A percentile compares a stretch with the other conserved stretches of the same genome.
These are phyloP conservation scores for Aethionema arabicum DNA, from an alignment of 345 rosid genomes.

Conservation along the genomic window DNA sequence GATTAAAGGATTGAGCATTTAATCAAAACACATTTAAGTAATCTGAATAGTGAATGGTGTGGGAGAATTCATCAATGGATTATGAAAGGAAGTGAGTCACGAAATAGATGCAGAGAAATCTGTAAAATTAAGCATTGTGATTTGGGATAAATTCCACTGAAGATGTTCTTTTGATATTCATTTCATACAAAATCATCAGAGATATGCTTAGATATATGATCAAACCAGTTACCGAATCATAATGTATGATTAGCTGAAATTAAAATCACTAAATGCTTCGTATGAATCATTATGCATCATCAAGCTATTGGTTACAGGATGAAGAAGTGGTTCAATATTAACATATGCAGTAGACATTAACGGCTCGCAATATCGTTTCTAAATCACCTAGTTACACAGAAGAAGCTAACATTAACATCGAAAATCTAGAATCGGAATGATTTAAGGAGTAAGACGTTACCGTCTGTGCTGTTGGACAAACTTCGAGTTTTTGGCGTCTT, in stretches of 20 bases:
- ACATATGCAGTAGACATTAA: background rate
- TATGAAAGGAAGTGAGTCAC: background rate
- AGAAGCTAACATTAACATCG: background rate
- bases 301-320: no score
- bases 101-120: slow-evolving; percentile 15
- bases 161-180: background rate
- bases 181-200: background rate
- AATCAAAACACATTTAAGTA: background rate
- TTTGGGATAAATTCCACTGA: background rate
- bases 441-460: slow-evolving; percentile 33
- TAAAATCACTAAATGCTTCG: slow-evolving; percentile 1
- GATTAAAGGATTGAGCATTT: background rate
- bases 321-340: background rate
- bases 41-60: background rate
- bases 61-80: background rate
- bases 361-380: background rate
- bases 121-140: background rate
- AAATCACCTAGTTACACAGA: background rate
- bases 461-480: slow-evolving; percentile 84
- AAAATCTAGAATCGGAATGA: background rate
- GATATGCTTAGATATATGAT: background rate
- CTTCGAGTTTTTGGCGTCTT: slow-evolving; percentile 81
- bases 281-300: background rate
- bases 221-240: slow-evolving; percentile 4
- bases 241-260: background rate